Base-by-base conservation (phyloP, 305 asterid genomes). In the Solanum hybrid region DNA sequence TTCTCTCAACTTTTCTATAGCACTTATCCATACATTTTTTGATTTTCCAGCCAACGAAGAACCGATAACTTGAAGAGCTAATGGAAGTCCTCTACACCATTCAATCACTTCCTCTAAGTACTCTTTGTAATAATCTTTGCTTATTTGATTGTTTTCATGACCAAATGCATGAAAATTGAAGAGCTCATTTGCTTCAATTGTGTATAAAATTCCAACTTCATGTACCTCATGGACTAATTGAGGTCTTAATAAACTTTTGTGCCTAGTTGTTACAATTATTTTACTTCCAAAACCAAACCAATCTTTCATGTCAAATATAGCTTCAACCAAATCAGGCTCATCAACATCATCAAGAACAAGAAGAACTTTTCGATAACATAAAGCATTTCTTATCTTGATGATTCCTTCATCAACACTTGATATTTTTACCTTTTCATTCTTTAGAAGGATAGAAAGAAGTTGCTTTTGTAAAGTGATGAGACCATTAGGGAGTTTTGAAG, bases 51-150 rank as follows among this genome's bases (percentile, higher is more conserved):
- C 77, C 31, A 90, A 69, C 17, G 91, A 90, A 72, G 91, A 90
- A 37, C 90, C 91, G 24, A 90, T 42, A 82, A 90, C 91, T 75
- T 90, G 90, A 90, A 90, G 90, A 87, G 91, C 91, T 71, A 90
- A 85, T 60, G 91, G 91, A 72, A 87, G 64, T 38, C 91, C 90
- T 51, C 78, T 38, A 42, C 91, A 90, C 75, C 78, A 87, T 13
- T 82, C 45, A 35, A 84, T 81, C 31, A 90, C 75, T 56, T 51
- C 86, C 31, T 42, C 35, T 42, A 86, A 90, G 40, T 71, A 88
- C 15, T 87, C 86, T 40, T 26, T 73, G 80, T 86, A 86, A 37
- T 86, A n/a, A 72, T 38, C 78, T 31, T 87, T 77, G 26, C 13
- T 26, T 2, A 10, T 35, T 26, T 88, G 86, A 64, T 71, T 69